Conservation (phyloP, 805 yeast species). For the Candida khao-thaluensis region DNA sequence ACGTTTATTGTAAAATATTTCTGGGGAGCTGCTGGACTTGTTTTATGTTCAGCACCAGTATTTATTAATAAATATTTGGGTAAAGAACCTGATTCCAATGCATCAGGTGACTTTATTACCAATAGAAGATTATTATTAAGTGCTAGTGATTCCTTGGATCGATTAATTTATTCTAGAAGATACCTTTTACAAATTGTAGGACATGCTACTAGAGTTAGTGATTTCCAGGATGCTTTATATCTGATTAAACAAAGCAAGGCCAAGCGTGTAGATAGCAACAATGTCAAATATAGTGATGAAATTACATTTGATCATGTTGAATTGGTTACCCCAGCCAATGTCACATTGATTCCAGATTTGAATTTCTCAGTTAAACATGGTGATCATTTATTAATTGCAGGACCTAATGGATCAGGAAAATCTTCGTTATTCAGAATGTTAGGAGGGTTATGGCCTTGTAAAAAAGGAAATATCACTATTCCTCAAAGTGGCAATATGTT, state of each 20-base stretch:
- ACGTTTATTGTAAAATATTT: conserved; percentile 86
- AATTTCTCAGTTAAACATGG: conserved; percentile 76
- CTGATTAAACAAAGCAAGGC: conserved; percentile 36
- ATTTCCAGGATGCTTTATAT: conserved; percentile 62
- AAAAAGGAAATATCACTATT: conserved; percentile 54
- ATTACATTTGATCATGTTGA: conserved; percentile 74
- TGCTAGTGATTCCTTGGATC: conserved; percentile 85
- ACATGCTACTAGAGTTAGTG: conserved; percentile 71
- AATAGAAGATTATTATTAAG: conserved; percentile 80
- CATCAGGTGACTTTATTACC: conserved; percentile 83
- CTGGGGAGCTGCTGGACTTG: conserved; percentile 94
- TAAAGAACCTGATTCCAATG: conserved; percentile 39
- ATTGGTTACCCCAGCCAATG: conserved; percentile 83
- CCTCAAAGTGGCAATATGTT: conserved; percentile 71
- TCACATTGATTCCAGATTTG: conserved; percentile 62
- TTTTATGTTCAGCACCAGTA: conserved; percentile 84
- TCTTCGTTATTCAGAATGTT: conserved; percentile 86
- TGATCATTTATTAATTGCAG: conserved; percentile 82
- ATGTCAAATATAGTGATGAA: conserved; percentile 45
- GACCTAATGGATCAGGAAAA: conserved; percentile 96
- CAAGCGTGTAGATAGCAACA: conserved; percentile 8
- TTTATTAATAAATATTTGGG: conserved; percentile 61
- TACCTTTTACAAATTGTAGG: conserved; percentile 82
- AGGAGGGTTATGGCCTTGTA: conserved; percentile 92
- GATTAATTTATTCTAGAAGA: conserved; percentile 80